Conservation (phyloP, 345 rosid species). For the Balakata baccata region DNA sequence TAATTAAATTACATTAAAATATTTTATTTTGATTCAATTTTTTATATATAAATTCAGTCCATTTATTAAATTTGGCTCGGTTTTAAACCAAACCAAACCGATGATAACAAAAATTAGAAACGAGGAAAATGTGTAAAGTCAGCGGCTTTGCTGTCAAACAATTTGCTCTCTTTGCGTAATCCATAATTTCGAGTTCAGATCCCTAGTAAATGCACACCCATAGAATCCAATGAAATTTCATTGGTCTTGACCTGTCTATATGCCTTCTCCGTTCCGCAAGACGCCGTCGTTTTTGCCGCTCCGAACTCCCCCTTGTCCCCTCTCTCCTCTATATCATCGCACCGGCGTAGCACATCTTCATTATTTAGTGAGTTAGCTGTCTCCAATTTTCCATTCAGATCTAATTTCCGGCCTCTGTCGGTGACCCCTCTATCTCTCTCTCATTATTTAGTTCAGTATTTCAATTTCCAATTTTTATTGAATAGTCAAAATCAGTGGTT, state of each 20-base stretch:
- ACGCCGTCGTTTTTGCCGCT: neutral
- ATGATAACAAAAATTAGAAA: too few species aligned
- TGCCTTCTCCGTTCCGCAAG: too few species aligned
- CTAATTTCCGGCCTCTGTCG: neutral
- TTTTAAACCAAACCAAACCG: too few species aligned
- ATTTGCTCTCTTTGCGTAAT: neutral
- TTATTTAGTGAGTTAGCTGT: neutral
- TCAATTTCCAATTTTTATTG: neutral
- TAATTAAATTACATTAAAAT: too few species aligned
- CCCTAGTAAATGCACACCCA: neutral
- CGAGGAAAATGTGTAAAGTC: neutral
- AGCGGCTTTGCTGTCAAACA: neutral
- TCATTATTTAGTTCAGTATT: neutral
- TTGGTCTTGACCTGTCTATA: neutral
- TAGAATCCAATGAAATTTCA: too few species aligned
- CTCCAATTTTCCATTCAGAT: conserved; percentile 1
- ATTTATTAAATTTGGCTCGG: too few species aligned
- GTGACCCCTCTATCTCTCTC: conserved; percentile 1
- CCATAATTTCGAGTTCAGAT: neutral
- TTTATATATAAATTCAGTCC: too few species aligned
- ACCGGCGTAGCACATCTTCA: too few species aligned
- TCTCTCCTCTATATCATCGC: neutral
- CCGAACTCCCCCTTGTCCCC: neutral
- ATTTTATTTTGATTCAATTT: too few species aligned
- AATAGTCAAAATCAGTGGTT: neutral